Evolutionary conservation across 2,329 filamentous ascomycete species (phyloP).

Genomic region (Falciphora oryzae): DNA sequence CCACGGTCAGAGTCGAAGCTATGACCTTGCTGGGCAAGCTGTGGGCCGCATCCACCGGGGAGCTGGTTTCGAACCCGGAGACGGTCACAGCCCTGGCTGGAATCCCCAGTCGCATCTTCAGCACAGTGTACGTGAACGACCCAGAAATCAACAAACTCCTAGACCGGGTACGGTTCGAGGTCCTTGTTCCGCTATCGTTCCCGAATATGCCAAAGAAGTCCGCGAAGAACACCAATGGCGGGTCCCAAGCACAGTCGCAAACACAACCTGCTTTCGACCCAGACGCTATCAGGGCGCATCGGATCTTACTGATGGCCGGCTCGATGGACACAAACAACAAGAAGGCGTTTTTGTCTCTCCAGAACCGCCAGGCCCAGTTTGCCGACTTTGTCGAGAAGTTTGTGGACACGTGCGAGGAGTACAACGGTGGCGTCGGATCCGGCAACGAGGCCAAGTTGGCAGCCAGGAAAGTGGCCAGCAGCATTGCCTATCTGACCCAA

Average conservation of each 20-base stretch:
- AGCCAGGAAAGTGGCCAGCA: constrained; percentile 64
- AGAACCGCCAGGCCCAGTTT: constrained; percentile 69
- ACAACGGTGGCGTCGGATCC: constrained; percentile 74
- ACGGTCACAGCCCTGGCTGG: constrained; percentile 69
- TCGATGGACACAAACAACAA: constrained; percentile 73
- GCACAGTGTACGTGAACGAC: constrained; percentile 87
- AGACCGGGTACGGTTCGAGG: constrained; percentile 80
- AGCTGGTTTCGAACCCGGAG: constrained; percentile 79
- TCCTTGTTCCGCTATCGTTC: constrained; percentile 81
- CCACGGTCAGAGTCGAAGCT: constrained; percentile 74
- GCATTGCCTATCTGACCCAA: constrained; percentile 66
- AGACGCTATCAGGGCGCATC: constrained; percentile 74
- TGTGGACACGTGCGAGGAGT: constrained; percentile 77
- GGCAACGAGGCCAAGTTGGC: constrained; percentile 64
- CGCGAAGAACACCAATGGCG: constrained; percentile 56
- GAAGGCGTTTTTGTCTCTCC: constrained; percentile 82
- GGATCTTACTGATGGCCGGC: constrained; percentile 75
- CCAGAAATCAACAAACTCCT: constrained; percentile 77
- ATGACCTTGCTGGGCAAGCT: constrained; percentile 80
- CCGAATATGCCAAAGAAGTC: constrained; percentile 58
- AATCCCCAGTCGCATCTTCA: constrained; percentile 80
- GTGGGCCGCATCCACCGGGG: constrained; percentile 89
- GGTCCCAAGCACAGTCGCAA: constrained; percentile 44
- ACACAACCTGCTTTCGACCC: constrained; percentile 42
- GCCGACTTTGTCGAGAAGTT: constrained; percentile 70